These are phyloP conservation scores for Yamadazyma trypodendri DNA, from an alignment of 1,139 yeast species.

Conservation along the genomic window DNA sequence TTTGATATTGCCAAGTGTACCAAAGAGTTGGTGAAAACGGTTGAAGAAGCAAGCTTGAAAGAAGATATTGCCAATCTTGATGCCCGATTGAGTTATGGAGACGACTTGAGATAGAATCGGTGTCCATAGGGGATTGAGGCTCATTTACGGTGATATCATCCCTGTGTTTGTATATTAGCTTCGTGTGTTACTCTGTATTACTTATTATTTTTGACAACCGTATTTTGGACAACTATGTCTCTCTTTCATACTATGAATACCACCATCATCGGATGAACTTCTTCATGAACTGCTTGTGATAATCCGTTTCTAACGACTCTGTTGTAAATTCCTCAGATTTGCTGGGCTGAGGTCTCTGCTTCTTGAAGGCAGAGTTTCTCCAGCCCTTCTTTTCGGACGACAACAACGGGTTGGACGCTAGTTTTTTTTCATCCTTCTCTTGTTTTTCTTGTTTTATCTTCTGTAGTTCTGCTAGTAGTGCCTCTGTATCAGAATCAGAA, in stretches of 20 bases:
- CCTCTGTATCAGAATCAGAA: conserved; percentile 12
- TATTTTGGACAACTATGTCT: too few relatives aligned
- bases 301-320: conserved; percentile 65
- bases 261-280: conserved; percentile 51
- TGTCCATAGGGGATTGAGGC: too few relatives aligned
- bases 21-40: conserved; percentile 91
- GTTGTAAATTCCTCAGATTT: conserved; percentile 48
- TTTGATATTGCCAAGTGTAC: conserved; percentile 96
- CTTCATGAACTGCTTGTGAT: conserved; percentile 68
- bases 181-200: conserved; percentile 9
- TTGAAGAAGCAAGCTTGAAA: conserved; percentile 87
- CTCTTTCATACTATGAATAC: too few relatives aligned
- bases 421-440: conserved; percentile 18
- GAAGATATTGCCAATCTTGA: conserved; percentile 65
- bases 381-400: conserved; percentile 37
- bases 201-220: too few relatives aligned
- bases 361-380: conserved; percentile 54
- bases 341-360: conserved; percentile 20
- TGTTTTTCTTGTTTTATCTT: conserved; percentile 44
- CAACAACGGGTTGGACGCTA: conserved; percentile 44
- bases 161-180: not conserved
- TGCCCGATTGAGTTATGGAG: conserved; percentile 42
- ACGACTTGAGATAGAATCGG: conserved; percentile 36
- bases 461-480: conserved; percentile 45
- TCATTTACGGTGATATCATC: not conserved